phyloP scores from a whole-genome alignment of 1,139 yeast species.

The Saccharomyces hybrid region DNA sequence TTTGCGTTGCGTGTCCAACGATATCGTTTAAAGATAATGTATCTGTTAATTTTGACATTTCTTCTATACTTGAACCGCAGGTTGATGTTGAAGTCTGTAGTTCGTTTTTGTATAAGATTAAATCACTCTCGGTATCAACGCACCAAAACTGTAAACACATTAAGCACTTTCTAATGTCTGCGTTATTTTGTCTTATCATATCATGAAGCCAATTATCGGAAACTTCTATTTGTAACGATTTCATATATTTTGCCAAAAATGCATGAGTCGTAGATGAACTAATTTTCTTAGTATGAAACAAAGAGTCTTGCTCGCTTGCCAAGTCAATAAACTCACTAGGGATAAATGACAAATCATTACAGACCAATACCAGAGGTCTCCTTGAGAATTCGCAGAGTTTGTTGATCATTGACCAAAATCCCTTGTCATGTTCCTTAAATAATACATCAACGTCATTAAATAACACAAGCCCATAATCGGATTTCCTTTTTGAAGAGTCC shows the following conservation, averaged over 20 bases:
- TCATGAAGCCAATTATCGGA: conserved; percentile 32
- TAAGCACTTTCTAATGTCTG: conserved; percentile 52
- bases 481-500: conserved; percentile 23
- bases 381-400: conserved; percentile 61
- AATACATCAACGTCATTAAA: conserved; percentile 83
- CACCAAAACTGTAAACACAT: conserved; percentile 50
- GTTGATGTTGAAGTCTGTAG: not conserved
- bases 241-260: conserved; percentile 34
- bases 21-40: conserved; percentile 38
- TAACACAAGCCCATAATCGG: conserved; percentile 60
- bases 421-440: conserved; percentile 65
- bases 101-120: conserved; percentile 33
- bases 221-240: conserved; percentile 35
- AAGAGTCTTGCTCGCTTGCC: conserved; percentile 40
- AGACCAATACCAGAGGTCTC: conserved; percentile 75
- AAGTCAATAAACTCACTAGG: conserved; percentile 48
- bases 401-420: conserved; percentile 71
- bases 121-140: not conserved
- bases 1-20: conserved; percentile 24
- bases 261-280: conserved; percentile 30
- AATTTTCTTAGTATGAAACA: conserved; percentile 29
- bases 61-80: not conserved
- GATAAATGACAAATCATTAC: conserved; percentile 47
- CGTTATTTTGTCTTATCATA: conserved; percentile 33
- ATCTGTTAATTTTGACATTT: conserved; percentile 27